Conservation (phyloP, 768 basidiomycete species). For the Boletus patriciae region DNA sequence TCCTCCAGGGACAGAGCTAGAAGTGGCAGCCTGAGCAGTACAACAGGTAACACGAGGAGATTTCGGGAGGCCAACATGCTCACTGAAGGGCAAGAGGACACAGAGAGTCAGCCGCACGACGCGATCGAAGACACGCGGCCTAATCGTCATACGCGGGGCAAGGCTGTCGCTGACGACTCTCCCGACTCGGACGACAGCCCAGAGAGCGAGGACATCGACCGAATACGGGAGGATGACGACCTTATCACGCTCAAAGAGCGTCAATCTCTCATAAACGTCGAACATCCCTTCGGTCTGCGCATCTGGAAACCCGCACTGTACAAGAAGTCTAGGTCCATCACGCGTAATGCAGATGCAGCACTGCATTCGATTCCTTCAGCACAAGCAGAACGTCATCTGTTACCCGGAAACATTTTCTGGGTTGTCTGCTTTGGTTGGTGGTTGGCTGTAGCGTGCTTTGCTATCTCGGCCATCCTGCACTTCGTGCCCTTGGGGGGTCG, state of each 20-base stretch:
- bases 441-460: conserved; percentile 72
- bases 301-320: conserved; percentile 99
- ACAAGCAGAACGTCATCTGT: conserved; percentile 88
- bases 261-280: conserved; percentile 97
- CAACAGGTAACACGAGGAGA: conserved; percentile 46
- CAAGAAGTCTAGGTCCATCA: conserved; percentile 96
- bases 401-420: conserved; percentile 96
- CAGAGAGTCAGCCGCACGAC: conserved; percentile 38
- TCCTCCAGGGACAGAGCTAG: conserved; percentile 51
- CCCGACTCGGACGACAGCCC: conserved; percentile 42
- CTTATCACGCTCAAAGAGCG: conserved; percentile 92
- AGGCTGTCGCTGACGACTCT: conserved; percentile 44
- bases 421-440: conserved; percentile 89
- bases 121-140: conserved; percentile 30
- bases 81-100: conserved; percentile 56
- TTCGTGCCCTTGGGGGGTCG: conserved; percentile 78
- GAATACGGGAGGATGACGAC: conserved; percentile 57
- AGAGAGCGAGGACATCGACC: conserved; percentile 32
- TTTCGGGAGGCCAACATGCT: conserved; percentile 45
- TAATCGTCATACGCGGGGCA: conserved; percentile 35
- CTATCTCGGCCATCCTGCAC: conserved; percentile 65
- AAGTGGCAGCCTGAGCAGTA: conserved; percentile 64
- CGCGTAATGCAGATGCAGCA: conserved; percentile 92
- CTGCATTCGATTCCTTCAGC: conserved; percentile 91
- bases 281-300: conserved; percentile 97